Evolutionary conservation across 2,329 filamentous ascomycete genomes (phyloP).

Genomic region (Verticillium isaacii): DNA sequence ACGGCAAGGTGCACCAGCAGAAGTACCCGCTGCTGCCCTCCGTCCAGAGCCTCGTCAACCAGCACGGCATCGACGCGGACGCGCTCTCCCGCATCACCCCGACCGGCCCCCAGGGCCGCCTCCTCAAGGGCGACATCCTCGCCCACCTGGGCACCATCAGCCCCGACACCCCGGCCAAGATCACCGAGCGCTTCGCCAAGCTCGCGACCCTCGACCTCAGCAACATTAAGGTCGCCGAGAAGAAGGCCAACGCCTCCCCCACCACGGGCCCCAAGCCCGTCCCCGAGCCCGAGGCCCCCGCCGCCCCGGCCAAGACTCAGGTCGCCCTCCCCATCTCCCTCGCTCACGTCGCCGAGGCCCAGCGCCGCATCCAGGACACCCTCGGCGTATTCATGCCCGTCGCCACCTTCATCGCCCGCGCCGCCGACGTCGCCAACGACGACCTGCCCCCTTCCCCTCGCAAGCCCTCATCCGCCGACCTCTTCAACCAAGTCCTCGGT

Average conservation of each 20-base stretch:
- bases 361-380: constrained; percentile 72
- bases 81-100: constrained; percentile 79
- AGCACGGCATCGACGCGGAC: constrained; percentile 70
- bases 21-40: constrained; percentile 76
- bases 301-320: constrained; percentile 44
- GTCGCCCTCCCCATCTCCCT: constrained; percentile 76
- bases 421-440: constrained; percentile 82
- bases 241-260: constrained; percentile 35
- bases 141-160: constrained; percentile 80
- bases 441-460: constrained; percentile 66
- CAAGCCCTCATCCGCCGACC: constrained; percentile 68
- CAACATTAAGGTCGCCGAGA: constrained; percentile 79
- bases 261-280: constrained; percentile 24
- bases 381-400: constrained; percentile 79
- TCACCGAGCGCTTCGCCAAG: constrained; percentile 68
- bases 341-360: constrained; percentile 70
- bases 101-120: constrained; percentile 79
- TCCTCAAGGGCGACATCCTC: constrained; percentile 93
- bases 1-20: constrained; percentile 54
- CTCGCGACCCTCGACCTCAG: constrained; percentile 84
- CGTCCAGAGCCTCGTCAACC: constrained; percentile 74
- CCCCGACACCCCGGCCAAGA: constrained; percentile 63
- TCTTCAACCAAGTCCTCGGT: constrained; percentile 87
- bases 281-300: constrained; percentile 22
- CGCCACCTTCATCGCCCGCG: constrained; percentile 80